phyloP scores from a whole-genome alignment of 495 filamentous ascomycete genomes.

The Penicillium verhagenii region DNA sequence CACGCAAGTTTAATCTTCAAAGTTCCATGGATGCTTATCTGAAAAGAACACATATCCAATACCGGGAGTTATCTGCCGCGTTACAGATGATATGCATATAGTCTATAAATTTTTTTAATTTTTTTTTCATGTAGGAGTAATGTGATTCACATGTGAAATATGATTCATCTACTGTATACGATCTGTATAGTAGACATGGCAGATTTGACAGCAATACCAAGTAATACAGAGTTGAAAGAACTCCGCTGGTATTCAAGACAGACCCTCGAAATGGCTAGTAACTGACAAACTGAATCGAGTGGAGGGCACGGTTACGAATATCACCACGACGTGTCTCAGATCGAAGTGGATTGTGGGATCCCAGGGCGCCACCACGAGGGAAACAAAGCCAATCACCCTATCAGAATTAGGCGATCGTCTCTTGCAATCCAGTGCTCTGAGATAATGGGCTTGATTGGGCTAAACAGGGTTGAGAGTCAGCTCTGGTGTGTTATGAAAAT shows the following conservation, averaged over 20 bases:
- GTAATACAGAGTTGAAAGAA: not conserved
- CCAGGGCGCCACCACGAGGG: constrained; percentile 4
- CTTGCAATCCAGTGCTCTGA: not conserved
- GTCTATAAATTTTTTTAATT: too few species aligned
- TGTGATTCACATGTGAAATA: not conserved
- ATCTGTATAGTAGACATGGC: not conserved
- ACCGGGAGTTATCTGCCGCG: not conserved
- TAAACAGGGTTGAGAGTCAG: not conserved
- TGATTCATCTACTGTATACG: not conserved
- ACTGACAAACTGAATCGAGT: not conserved
- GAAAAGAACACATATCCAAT: not conserved
- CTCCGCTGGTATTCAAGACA: not conserved
- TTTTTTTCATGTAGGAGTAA: not conserved
- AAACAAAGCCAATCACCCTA: constrained; percentile 4
- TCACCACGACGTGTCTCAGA: constrained; percentile 6
- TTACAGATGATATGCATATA: not conserved
- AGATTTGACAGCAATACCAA: not conserved
- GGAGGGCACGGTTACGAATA: constrained; percentile 2
- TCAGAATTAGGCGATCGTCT: constrained; percentile 3
- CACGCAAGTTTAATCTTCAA: not conserved
- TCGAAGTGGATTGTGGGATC: constrained; percentile 6
- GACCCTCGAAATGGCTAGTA: not conserved
- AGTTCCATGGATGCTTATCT: too few species aligned
- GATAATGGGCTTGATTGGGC: not conserved
- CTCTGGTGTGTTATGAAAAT: not conserved